Conservation (phyloP, 192 early-diverging fungal species). For the Glomus cerebriforme region DNA sequence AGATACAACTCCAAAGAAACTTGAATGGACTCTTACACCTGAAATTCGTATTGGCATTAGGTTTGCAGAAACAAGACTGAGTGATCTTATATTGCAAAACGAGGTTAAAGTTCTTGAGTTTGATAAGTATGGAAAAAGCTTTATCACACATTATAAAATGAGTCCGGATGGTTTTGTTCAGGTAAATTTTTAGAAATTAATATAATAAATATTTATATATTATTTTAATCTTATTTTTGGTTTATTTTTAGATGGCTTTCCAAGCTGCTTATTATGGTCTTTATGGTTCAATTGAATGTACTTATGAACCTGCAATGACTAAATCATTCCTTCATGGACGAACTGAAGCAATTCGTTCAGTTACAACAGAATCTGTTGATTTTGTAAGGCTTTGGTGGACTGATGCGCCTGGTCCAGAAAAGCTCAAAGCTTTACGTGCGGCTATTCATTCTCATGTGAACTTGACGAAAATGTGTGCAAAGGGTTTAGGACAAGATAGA, state of each 20-base stretch:
- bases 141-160: constrained; percentile 60
- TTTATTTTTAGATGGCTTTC: constrained; percentile 65
- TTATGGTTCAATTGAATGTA: constrained; percentile 64
- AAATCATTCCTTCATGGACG: constrained; percentile 76
- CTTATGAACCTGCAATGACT: constrained; percentile 81
- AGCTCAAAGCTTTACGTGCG: constrained; percentile 54
- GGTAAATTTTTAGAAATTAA: constrained; percentile 14
- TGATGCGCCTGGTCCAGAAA: constrained; percentile 38
- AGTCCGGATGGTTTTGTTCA: constrained; percentile 70
- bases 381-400: constrained; percentile 73
- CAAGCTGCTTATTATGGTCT: constrained; percentile 82
- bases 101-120: constrained; percentile 69
- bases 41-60: constrained; percentile 46
- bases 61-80: constrained; percentile 50
- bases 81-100: constrained; percentile 55
- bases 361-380: constrained; percentile 60
- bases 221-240: background rate
- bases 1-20: constrained; percentile 47
- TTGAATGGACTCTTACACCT: constrained; percentile 49
- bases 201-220: background rate
- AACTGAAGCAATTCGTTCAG: constrained; percentile 79
- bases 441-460: constrained; percentile 66
- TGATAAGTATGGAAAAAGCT: constrained; percentile 60
- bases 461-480: constrained; percentile 68
- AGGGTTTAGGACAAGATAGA: constrained; percentile 83